Evolutionary conservation across 2,329 filamentous ascomycete species (phyloP).

Genomic region (Trichoderma sp.): DNA sequence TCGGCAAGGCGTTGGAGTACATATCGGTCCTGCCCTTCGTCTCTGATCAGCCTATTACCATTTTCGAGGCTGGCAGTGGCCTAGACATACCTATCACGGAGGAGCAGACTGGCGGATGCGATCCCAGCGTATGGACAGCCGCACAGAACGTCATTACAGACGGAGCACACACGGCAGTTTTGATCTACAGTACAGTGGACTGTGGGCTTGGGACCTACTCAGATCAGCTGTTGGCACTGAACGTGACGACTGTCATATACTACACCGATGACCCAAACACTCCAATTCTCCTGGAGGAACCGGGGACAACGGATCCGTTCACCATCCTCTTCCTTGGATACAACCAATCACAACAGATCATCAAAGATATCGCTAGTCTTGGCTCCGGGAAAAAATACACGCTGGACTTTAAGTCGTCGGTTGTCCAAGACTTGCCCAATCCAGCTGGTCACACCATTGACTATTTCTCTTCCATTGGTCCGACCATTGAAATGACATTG

Average conservation of each 20-base stretch:
- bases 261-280: constrained; percentile 6
- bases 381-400: background rate
- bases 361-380: background rate
- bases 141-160: background rate
- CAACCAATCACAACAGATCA: background rate
- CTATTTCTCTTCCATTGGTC: constrained; percentile 52
- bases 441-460: constrained; percentile 7
- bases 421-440: background rate
- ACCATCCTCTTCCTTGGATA: background rate
- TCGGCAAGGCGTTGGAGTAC: background rate
- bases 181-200: background rate
- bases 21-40: background rate
- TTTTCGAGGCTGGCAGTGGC: background rate
- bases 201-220: background rate
- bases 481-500: constrained; percentile 60
- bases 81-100: background rate
- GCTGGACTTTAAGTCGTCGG: background rate
- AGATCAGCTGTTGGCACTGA: background rate
- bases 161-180: background rate
- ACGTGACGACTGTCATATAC: constrained; percentile 5
- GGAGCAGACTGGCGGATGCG: background rate
- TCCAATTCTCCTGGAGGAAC: background rate
- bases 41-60: background rate
- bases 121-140: background rate
- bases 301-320: background rate